Percentiles rank a stretch among this genome's conserved stretches.
Evolutionary conservation across 2,329 filamentous ascomycete genomes (phyloP).

Genomic region (Penicillium decumbens): DNA sequence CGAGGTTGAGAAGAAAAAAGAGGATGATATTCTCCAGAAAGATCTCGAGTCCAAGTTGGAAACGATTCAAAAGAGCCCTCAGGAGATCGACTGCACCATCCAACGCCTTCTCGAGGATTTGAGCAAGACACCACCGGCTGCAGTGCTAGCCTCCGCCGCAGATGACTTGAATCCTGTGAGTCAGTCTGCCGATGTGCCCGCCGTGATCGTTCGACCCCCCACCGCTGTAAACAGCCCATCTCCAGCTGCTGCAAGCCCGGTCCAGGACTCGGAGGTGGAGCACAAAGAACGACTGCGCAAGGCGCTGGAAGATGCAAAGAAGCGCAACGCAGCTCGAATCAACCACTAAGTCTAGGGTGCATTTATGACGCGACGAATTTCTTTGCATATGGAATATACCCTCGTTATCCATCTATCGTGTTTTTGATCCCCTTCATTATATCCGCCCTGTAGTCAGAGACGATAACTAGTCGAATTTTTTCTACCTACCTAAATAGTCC

Average conservation of each 20-base stretch:
- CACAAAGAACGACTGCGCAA: slow-evolving; percentile 47
- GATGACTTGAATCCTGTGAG: slow-evolving; percentile 3
- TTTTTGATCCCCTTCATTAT: neutral
- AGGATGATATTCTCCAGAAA: slow-evolving; percentile 44
- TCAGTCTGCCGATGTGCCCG: slow-evolving; percentile 14
- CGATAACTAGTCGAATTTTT: neutral
- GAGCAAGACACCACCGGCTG: slow-evolving; percentile 27
- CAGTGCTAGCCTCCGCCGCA: slow-evolving; percentile 10
- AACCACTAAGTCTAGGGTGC: slow-evolving; percentile 9
- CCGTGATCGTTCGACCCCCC: slow-evolving; percentile 28
- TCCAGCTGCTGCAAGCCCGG: slow-evolving; percentile 4
- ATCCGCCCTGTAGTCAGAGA: no score
- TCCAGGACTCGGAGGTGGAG: slow-evolving; percentile 34
- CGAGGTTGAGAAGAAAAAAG: slow-evolving; percentile 46
- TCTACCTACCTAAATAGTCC: slow-evolving; percentile 5
- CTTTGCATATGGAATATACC: slow-evolving; percentile 13
- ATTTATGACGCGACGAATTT: slow-evolving; percentile 21
- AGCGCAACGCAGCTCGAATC: slow-evolving; percentile 45
- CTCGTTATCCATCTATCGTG: neutral
- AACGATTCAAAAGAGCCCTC: slow-evolving; percentile 39
- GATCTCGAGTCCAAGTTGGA: slow-evolving; percentile 42
- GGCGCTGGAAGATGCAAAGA: slow-evolving; percentile 53
- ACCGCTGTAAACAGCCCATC: slow-evolving; percentile 14
- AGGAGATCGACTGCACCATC: slow-evolving; percentile 36
- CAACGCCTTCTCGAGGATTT: slow-evolving; percentile 37